phyloP scores from a whole-genome alignment of 257 asterid genomes.

The Craterostigma plantagineum region DNA sequence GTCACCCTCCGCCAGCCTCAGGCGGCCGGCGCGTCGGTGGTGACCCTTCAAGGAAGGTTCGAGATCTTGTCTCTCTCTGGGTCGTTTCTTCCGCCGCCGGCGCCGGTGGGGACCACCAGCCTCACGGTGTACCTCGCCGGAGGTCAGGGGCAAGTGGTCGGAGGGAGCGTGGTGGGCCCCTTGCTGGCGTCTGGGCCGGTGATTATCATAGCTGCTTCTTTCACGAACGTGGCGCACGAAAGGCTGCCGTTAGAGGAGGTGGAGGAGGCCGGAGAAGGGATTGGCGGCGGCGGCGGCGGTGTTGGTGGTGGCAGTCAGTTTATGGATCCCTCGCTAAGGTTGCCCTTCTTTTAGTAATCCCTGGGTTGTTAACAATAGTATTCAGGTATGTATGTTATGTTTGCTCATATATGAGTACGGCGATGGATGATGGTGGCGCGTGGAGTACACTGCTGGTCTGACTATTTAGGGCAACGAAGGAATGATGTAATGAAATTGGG shows the following conservation, averaged over 20 bases:
- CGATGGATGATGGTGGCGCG: no score
- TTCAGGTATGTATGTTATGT: no score
- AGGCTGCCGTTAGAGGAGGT: constrained; percentile 81
- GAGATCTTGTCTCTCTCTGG: constrained; percentile 84
- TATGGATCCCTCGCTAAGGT: no score
- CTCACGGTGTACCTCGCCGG: constrained; percentile 72
- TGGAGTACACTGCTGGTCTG: no score
- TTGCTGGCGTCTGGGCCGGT: constrained; percentile 76
- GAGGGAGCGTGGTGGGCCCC: constrained; percentile 85
- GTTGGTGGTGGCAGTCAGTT: no score
- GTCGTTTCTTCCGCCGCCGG: constrained; percentile 81
- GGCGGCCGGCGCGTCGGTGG: constrained; percentile 65
- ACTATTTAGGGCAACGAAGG: no score
- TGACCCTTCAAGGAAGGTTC: constrained; percentile 61
- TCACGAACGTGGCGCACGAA: constrained; percentile 85
- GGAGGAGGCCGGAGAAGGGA: constrained; percentile 16
- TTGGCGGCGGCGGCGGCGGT: constrained; percentile 16
- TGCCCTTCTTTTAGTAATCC: no score
- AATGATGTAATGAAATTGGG: no score
- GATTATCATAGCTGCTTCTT: constrained; percentile 84
- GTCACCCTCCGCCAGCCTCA: constrained; percentile 72
- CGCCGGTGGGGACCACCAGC: constrained; percentile 71
- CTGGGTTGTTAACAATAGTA: no score
- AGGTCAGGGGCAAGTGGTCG: constrained; percentile 89
- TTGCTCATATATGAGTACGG: no score